A percentile compares a stretch with the other conserved stretches of the same genome.
These are phyloP conservation scores for Colletotrichum horii DNA, from an alignment of 2,329 filamentous ascomycete genomes.

Conservation along the genomic window DNA sequence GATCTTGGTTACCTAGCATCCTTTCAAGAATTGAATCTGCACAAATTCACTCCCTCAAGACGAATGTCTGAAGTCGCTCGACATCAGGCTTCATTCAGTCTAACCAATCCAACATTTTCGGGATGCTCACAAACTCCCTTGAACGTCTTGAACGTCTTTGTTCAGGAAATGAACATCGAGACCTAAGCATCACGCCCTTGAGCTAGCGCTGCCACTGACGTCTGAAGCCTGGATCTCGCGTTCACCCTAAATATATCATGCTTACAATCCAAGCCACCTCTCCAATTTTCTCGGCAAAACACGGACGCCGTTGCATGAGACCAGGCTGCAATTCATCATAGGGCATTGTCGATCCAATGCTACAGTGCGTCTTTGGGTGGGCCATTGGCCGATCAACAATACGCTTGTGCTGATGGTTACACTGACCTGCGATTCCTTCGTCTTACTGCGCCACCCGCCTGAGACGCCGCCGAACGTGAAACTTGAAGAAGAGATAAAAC, in stretches of 20 bases:
- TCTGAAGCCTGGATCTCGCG: neutral
- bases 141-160: accelerated
- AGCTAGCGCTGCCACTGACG: neutral
- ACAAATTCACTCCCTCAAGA: accelerated
- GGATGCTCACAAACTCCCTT: accelerated
- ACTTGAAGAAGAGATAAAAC: neutral
- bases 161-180: accelerated
- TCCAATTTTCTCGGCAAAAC: neutral
- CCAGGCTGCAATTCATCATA: neutral
- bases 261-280: neutral
- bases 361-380: accelerated
- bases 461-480: neutral
- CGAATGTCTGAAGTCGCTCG: accelerated
- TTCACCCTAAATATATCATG: neutral
- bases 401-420: neutral
- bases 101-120: accelerated
- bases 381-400: neutral
- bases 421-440: neutral
- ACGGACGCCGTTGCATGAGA: neutral
- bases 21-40: accelerated
- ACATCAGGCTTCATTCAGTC: accelerated
- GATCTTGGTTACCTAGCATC: neutral
- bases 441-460: neutral
- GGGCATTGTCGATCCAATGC: neutral
- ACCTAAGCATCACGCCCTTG: neutral